Evolutionary conservation across 139 green algal genomes (phyloP).

Genomic region (Yamagishiella unicocca): DNA sequence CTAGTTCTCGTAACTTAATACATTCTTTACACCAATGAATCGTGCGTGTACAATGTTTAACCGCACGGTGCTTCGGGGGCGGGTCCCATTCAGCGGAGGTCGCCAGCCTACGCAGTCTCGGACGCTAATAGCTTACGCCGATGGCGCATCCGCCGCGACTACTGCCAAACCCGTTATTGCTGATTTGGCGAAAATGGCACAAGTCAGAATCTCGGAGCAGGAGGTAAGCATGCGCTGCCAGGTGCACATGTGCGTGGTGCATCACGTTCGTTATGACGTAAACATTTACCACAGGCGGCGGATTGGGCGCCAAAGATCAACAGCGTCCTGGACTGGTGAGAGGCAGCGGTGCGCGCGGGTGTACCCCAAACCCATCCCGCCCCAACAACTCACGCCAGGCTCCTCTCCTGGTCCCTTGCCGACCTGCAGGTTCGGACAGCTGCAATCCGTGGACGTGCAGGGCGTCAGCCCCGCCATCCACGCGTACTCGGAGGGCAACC

Average conservation of each 20-base stretch:
- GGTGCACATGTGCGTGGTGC: background rate
- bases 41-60: constrained; percentile 4
- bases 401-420: background rate
- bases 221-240: constrained; percentile 58
- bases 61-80: background rate
- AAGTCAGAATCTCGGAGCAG: constrained; percentile 70
- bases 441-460: constrained; percentile 77
- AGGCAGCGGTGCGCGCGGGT: too few species aligned
- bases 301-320: constrained; percentile 81
- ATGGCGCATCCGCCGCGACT: background rate
- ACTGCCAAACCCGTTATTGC: constrained; percentile 64
- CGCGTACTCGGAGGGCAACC: constrained; percentile 55
- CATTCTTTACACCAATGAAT: background rate
- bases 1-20: background rate
- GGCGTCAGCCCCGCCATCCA: constrained; percentile 74
- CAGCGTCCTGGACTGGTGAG: constrained; percentile 81
- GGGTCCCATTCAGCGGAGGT: constrained; percentile 21
- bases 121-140: background rate
- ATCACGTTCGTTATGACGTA: background rate
- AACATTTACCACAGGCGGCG: constrained; percentile 53
- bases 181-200: constrained; percentile 75
- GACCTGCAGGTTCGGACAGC: constrained; percentile 77
- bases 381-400: too few species aligned
- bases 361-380: too few species aligned
- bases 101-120: background rate